Base-by-base conservation (phyloP, 257 asterid genomes). In the Echites panduratus region DNA sequence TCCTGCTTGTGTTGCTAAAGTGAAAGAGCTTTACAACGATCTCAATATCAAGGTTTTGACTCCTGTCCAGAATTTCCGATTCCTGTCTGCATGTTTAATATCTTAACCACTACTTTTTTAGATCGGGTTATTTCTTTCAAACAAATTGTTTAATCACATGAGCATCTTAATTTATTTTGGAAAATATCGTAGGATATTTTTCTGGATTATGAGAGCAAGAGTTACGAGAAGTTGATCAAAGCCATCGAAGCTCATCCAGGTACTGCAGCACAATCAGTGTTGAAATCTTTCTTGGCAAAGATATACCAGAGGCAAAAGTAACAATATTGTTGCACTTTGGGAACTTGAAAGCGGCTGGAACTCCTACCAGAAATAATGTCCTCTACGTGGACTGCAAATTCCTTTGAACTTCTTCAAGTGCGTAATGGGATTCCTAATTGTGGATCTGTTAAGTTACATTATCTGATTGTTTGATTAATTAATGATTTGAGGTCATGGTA, bases 271-370 rank as follows among this genome's bases (percentile, higher is more conserved):
- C 85, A 83, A 80, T 80, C 81, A 53, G 83, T 83, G 38, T 27
- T 78, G 65, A 80, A 73, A 58, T 83, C 81, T 9, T 78, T 78
- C 73, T 75, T 78, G 66, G 77, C 78, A 35, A 83, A 83, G 82
- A 83, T 80, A 35, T 83, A 80, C 66, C 71, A 83, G 85, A 83
- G 87, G 78, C 78, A 75, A 22, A 83, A 83, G 71, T 83, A 73
- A 57, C 27, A 48, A 24, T 1, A n/a, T n/a, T n/a, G 19, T 49
- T 35, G 53, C 38, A 26, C 32, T 70, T 27, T 38, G 50, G 47
- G 6, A 35, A 20, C 47, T 12, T 35, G 26, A 29, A 17, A 59
- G 32, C 53, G 47, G 35, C n/a, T 44, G 10, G 27, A 44, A 41
- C 29, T 43, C 59, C 44, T 32, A 4, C 7, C 0, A n/a, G 10